Evolutionary conservation across 768 basidiomycete species (phyloP).

Genomic region (Boletus rubroflammeus): DNA sequence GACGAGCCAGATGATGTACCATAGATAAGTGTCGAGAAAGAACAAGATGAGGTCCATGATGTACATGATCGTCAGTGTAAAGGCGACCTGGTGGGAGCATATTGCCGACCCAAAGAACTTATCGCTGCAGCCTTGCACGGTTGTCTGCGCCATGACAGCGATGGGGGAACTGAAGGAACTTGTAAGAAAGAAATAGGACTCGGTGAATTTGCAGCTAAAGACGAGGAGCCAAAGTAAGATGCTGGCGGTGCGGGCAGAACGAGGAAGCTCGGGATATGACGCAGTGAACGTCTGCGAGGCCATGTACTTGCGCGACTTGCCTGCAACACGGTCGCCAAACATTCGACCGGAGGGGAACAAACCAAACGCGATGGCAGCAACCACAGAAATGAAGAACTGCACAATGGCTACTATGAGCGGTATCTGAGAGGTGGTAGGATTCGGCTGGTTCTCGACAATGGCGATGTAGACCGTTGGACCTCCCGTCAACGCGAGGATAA

Average conservation of each 20-base stretch:
- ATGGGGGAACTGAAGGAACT: slow-evolving; percentile 96
- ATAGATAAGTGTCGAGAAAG: slow-evolving; percentile 99
- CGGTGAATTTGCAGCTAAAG: slow-evolving; percentile 94
- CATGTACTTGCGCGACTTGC: slow-evolving; percentile 97
- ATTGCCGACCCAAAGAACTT: slow-evolving; percentile 74
- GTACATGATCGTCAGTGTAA: slow-evolving; percentile 97
- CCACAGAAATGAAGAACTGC: slow-evolving; percentile 88
- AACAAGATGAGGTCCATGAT: slow-evolving; percentile 96
- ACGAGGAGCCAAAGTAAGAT: slow-evolving; percentile 87
- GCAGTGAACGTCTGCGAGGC: slow-evolving; percentile 99
- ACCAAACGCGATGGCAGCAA: slow-evolving; percentile 79
- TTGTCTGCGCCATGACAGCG: slow-evolving; percentile 93
- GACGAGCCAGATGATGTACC: slow-evolving; percentile 99
- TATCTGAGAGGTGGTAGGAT: slow-evolving; percentile 50
- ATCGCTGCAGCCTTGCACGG: slow-evolving; percentile 87
- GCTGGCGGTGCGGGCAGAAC: slow-evolving; percentile 75
- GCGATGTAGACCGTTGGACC: slow-evolving; percentile 95
- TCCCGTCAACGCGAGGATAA: slow-evolving; percentile 88
- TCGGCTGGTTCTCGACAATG: slow-evolving; percentile 65
- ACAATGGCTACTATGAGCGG: slow-evolving; percentile 91
- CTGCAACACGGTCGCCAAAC: slow-evolving; percentile 98
- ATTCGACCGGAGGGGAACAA: slow-evolving; percentile 94
- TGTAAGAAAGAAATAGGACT: slow-evolving; percentile 98
- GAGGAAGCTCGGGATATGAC: slow-evolving; percentile 80
- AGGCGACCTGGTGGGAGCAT: slow-evolving; percentile 90